Conservation (phyloP, 108 stramenopile genomes). For the Nitzschia sp. region DNA sequence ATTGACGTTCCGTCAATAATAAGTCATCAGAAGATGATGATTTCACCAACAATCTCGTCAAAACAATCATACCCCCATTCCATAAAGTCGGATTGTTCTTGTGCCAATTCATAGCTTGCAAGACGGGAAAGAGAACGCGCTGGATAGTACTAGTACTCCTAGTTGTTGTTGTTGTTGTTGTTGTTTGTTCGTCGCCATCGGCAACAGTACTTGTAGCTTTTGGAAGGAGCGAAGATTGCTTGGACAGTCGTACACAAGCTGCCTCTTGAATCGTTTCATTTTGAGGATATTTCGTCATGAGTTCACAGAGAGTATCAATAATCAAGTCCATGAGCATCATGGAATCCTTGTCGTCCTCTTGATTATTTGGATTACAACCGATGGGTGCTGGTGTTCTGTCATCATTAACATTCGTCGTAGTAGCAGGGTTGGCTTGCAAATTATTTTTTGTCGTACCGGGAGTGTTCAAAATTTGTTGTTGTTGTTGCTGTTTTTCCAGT, state of each 20-base stretch:
- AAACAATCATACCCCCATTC: neutral
- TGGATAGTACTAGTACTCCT: neutral
- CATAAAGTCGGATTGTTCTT: neutral
- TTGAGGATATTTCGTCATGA: conserved; percentile 7
- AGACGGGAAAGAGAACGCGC: neutral
- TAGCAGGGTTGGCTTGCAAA: too few species aligned
- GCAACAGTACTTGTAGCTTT: neutral
- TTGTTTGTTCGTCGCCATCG: neutral
- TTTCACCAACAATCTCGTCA: neutral
- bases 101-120: conserved; percentile 9
- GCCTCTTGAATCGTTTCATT: neutral
- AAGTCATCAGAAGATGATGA: neutral
- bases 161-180: neutral
- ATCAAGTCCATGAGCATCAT: neutral
- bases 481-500: neutral
- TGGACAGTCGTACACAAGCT: neutral
- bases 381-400: too few species aligned
- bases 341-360: too few species aligned
- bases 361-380: too few species aligned
- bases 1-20: neutral
- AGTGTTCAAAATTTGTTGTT: neutral
- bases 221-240: neutral
- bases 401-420: too few species aligned
- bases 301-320: neutral
- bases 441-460: too few species aligned